phyloP scores from a whole-genome alignment of 2,329 filamentous ascomycete species.

The Didymosphaeria variabile region DNA sequence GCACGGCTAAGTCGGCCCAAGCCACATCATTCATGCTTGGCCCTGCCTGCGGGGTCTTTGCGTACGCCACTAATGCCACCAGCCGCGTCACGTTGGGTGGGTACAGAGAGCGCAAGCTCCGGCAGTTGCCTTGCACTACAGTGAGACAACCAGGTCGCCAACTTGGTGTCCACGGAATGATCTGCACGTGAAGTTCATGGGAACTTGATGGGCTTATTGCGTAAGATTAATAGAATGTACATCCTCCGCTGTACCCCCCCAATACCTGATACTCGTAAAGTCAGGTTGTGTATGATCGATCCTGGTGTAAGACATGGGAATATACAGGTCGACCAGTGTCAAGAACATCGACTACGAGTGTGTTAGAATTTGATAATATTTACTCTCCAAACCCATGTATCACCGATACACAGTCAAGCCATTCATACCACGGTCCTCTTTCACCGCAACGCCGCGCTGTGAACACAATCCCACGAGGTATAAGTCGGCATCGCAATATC shows the following conservation, averaged over 20 bases:
- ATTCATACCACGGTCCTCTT: not conserved
- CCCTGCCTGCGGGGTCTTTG: conserved; percentile 4
- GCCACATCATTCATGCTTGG: conserved; percentile 7
- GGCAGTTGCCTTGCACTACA: not conserved
- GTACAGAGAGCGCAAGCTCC: not conserved
- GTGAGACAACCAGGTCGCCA: not conserved
- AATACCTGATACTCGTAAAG: too few relatives aligned
- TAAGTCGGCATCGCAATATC: not conserved
- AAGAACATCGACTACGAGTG: not conserved
- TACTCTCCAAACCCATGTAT: not conserved
- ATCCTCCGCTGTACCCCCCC: too few relatives aligned
- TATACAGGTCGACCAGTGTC: too few relatives aligned
- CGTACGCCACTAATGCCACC: not conserved
- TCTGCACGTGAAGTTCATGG: not conserved
- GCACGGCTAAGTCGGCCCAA: conserved; percentile 10
- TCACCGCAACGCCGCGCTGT: not conserved
- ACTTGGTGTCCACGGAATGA: not conserved
- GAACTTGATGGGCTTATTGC: too few relatives aligned
- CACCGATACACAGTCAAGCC: not conserved
- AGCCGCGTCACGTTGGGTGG: not conserved
- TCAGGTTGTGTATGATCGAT: too few relatives aligned
- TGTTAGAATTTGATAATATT: not conserved
- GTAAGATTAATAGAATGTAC: too few relatives aligned
- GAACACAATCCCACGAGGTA: not conserved
- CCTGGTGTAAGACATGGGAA: too few relatives aligned